Percentiles rank a stretch among this genome's conserved stretches.
Conservation (phyloP, 1,284 basidiomycete species). For the Papiliotrema flavescens region DNA sequence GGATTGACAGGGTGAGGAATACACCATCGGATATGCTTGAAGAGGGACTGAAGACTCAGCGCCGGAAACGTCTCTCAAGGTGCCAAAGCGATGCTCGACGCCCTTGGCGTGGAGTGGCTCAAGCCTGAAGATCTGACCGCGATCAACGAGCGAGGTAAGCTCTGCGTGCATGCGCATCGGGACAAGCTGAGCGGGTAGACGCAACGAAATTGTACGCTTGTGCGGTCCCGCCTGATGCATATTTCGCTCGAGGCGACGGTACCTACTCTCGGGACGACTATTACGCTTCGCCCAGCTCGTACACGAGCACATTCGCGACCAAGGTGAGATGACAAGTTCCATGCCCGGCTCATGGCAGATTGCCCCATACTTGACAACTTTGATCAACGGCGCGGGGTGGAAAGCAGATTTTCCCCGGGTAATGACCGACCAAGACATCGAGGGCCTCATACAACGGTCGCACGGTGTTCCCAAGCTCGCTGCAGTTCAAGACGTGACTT, state of each 20-base stretch:
- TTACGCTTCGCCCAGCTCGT: slow-evolving; percentile 64
- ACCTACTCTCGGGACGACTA: slow-evolving; percentile 66
- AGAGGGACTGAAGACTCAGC: neutral
- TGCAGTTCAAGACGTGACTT: slow-evolving; percentile 79
- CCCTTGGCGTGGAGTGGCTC: slow-evolving; percentile 65
- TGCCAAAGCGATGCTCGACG: slow-evolving; percentile 64
- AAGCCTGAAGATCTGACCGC: slow-evolving; percentile 57
- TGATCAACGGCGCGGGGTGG: slow-evolving; percentile 86
- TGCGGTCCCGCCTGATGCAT: slow-evolving; percentile 66
- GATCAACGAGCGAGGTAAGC: slow-evolving; percentile 56
- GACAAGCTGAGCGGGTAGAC: neutral
- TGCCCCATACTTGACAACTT: slow-evolving; percentile 74
- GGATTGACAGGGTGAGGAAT: slow-evolving; percentile 78
- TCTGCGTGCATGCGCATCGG: neutral
- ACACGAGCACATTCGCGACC: slow-evolving; percentile 64
- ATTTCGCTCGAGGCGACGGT: slow-evolving; percentile 60
- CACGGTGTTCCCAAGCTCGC: slow-evolving; percentile 49
- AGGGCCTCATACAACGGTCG: slow-evolving; percentile 54
- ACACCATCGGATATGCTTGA: too few species aligned
- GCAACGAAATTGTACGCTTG: slow-evolving; percentile 66
- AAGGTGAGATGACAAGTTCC: slow-evolving; percentile 55
- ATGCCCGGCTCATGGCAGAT: slow-evolving; percentile 52
- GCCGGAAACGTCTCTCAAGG: slow-evolving; percentile 76
- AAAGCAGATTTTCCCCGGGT: slow-evolving; percentile 68
- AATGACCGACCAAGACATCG: slow-evolving; percentile 66